A percentile compares a stretch with the other conserved stretches of the same genome.
These are phyloP conservation scores for Ceratocystis colombiana DNA, from an alignment of 2,329 filamentous ascomycete species.

Conservation along the genomic window DNA sequence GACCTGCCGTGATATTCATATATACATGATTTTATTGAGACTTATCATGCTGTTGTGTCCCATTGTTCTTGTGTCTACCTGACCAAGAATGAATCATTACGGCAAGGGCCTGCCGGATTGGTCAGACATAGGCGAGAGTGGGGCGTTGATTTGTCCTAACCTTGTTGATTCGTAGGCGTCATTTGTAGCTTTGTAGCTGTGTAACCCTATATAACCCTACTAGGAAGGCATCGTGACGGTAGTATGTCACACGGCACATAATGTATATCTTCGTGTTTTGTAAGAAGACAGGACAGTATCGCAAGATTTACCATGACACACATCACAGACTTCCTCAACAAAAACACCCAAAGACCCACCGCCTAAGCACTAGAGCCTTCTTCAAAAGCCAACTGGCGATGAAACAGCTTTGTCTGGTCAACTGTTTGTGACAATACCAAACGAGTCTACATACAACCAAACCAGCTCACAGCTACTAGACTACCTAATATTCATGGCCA, in stretches of 20 bases:
- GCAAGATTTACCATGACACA: not conserved
- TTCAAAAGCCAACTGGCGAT: too few species aligned
- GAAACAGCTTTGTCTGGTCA: too few species aligned
- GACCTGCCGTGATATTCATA: too few species aligned
- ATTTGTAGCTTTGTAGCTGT: not conserved
- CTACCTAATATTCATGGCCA: too few species aligned
- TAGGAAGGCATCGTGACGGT: not conserved
- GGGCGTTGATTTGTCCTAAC: not conserved
- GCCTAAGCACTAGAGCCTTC: too few species aligned
- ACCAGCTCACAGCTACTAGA: too few species aligned
- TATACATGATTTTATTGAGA: not conserved
- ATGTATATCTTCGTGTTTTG: not conserved
- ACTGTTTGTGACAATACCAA: too few species aligned
- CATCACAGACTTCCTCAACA: not conserved
- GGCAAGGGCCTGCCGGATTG: not conserved
- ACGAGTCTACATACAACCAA: too few species aligned
- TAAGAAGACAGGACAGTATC: too few species aligned
- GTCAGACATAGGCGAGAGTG: not conserved
- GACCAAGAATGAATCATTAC: not conserved
- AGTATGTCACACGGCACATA: too few species aligned
- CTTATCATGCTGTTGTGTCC: not conserved
- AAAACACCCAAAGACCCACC: too few species aligned
- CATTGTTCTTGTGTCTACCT: not conserved
- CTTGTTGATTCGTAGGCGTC: not conserved
- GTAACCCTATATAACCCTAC: slow-evolving; percentile 13